Conservation (phyloP, 768 basidiomycete species). For the Boletus speciosus region DNA sequence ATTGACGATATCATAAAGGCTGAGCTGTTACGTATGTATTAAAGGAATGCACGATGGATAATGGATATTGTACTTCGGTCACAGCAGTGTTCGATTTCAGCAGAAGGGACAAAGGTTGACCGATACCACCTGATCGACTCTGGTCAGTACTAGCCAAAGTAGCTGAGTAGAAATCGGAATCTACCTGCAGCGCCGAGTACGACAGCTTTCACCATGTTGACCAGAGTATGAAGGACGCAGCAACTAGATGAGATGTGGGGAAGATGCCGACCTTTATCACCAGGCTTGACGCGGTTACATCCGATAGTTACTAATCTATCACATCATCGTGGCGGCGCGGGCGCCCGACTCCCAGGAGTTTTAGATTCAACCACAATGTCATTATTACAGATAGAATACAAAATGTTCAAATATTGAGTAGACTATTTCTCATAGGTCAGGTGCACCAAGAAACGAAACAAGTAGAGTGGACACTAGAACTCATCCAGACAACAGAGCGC, state of each 20-base stretch:
- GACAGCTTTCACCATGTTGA: conserved; percentile 63
- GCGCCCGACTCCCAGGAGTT: no score
- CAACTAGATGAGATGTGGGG: neutral
- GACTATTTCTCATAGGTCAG: no score
- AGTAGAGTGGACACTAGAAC: no score
- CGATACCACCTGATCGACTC: conserved; percentile 76
- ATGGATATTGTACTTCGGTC: conserved; percentile 53
- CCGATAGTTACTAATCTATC: conserved; percentile 4
- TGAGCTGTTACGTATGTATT: conserved; percentile 48
- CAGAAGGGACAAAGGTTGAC: conserved; percentile 91
- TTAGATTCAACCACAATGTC: no score
- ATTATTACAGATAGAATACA: no score
- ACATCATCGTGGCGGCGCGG: neutral
- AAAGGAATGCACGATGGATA: neutral
- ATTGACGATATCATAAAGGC: conserved; percentile 94
- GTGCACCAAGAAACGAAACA: no score
- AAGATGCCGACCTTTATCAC: conserved; percentile 16
- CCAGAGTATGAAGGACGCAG: neutral
- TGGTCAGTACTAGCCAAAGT: conserved; percentile 1
- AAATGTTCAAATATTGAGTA: no score
- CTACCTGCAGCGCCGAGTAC: conserved; percentile 94
- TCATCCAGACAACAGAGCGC: no score
- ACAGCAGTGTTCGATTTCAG: conserved; percentile 83
- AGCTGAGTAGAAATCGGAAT: conserved; percentile 15
- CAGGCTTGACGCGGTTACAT: conserved; percentile 7